Conservation (phyloP, 176 grass and related monocot species). For the Oryza glumipatula region DNA sequence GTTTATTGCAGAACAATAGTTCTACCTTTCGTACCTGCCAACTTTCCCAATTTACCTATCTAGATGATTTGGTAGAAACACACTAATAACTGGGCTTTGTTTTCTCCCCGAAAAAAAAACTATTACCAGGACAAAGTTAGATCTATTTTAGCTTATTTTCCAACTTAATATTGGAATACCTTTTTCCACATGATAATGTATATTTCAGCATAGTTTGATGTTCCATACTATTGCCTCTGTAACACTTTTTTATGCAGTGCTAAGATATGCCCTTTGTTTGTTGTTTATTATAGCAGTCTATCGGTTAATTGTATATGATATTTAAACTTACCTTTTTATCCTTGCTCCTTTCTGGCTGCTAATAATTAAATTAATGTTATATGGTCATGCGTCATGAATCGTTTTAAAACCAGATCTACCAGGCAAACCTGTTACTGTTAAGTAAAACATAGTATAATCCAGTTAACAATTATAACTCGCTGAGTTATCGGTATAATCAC, state of each 20-base stretch:
- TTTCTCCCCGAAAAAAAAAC: neutral
- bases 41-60: too few species aligned
- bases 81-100: neutral
- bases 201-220: neutral
- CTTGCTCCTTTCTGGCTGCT: neutral
- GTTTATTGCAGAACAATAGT: too few species aligned
- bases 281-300: neutral
- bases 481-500: neutral
- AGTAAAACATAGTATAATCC: neutral
- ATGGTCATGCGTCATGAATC: neutral
- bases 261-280: neutral
- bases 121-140: neutral
- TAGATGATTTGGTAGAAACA: neutral
- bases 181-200: neutral
- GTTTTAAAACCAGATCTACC: neutral
- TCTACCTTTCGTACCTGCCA: too few species aligned
- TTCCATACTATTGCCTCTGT: neutral
- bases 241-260: neutral
- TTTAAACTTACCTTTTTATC: neutral
- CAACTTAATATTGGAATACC: neutral
- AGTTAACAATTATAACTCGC: neutral
- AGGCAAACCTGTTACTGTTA: neutral
- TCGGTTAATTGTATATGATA: neutral
- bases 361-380: neutral
- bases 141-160: conserved; percentile 10